These are phyloP conservation scores for Chamaecrista fasciculata DNA, from an alignment of 306 rosid genomes.

Conservation along the genomic window DNA sequence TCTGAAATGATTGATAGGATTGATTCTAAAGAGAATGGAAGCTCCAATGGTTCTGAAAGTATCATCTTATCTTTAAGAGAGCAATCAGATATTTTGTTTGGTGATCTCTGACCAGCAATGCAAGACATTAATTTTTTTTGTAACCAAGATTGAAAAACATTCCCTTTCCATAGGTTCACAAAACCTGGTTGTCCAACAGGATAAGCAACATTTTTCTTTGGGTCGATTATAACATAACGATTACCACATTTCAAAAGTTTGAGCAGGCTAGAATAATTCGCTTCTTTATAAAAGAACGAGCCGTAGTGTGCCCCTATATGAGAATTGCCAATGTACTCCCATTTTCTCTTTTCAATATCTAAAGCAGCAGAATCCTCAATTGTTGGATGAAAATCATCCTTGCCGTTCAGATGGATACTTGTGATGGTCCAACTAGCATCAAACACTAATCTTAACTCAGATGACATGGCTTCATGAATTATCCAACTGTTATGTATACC, in stretches of 20 bases:
- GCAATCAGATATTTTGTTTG: constrained; percentile 35
- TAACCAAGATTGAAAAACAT: constrained; percentile 41
- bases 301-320: constrained; percentile 65
- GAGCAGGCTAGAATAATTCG: constrained; percentile 47
- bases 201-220: constrained; percentile 36
- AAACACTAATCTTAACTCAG: constrained; percentile 75
- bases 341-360: constrained; percentile 49
- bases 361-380: constrained; percentile 34
- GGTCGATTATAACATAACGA: constrained; percentile 48
- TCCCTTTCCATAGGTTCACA: constrained; percentile 37
- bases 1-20: constrained; percentile 63
- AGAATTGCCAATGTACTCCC: constrained; percentile 80
- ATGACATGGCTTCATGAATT: constrained; percentile 71
- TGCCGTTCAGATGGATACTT: constrained; percentile 49
- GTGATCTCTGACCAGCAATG: constrained; percentile 40
- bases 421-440: constrained; percentile 79
- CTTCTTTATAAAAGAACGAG: constrained; percentile 51
- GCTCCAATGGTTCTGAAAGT: constrained; percentile 41
- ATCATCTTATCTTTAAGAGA: constrained; percentile 41
- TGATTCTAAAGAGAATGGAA: constrained; percentile 78
- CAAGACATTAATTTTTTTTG: constrained; percentile 45
- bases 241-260: constrained; percentile 55
- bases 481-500: constrained; percentile 81
- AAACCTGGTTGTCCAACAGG: constrained; percentile 31
- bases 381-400: constrained; percentile 31